Base-by-base conservation (phyloP, 1,284 basidiomycete genomes). In the Tremellales sp. region DNA sequence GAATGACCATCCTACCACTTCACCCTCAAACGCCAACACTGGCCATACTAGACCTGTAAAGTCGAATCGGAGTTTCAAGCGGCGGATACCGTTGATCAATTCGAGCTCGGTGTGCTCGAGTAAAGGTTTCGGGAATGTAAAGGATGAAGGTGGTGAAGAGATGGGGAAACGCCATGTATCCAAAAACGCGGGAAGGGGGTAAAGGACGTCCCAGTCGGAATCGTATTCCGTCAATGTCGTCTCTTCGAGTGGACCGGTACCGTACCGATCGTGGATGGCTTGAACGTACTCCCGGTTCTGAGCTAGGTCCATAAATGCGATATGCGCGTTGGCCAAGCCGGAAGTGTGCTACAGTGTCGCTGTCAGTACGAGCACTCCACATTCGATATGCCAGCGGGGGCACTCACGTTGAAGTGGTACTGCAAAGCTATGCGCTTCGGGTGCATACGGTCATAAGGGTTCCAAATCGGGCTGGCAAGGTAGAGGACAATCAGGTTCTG, bases 11-110 rank as follows among this genome's bases (percentile, higher is more conserved):
- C 81, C 75, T 15, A 93, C 70, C 6, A 98, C 88, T 54, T 96
- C 86, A 0, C 90, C 93, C 48, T 93, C 86, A 63, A 98, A 97
- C 0, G 90, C 87, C 46, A 98, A 81, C 1, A 89, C 90, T 81
- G 66, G 49, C 54, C 47, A 67, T 11, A 70, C 66, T 11, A 72
- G 49, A 36, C 49, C 60, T 23, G 56, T 58, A 74, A 97, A 92
- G 40, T 82, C 76, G 40, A 97, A 79, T 40, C 79, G 75, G 26
- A 97, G 67, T 4, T 82, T 84, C 44, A 97, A 69, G 43, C 78
- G 81, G 48, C 91, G 79, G 2, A 80, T 79, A 5, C 83, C 62
- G 37, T 61, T 52, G 81, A 11, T 75, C 61, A 13, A 79, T 75
- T 25, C 79, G 61, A 3, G 80, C 27, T 64, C 64, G 3, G 49